A percentile compares a stretch with the other conserved stretches of the same genome.
These are phyloP conservation scores for Diversispora eburnea DNA, from an alignment of 192 early-diverging fungal species.

Conservation along the genomic window DNA sequence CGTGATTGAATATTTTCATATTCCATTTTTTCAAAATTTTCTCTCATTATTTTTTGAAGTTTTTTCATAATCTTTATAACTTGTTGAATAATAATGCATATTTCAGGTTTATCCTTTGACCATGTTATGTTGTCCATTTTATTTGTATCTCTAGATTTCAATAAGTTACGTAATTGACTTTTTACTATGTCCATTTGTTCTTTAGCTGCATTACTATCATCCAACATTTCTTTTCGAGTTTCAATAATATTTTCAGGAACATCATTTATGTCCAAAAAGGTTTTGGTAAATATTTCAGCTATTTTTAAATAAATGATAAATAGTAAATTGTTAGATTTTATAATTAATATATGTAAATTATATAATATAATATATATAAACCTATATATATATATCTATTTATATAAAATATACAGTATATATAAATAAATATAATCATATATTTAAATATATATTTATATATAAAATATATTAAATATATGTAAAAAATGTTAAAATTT, in stretches of 20 bases:
- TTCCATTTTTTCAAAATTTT: constrained; percentile 65
- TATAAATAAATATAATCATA: too few species aligned
- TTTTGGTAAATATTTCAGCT: constrained; percentile 64
- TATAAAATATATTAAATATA: too few species aligned
- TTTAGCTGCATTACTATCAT: constrained; percentile 93
- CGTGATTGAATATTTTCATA: constrained; percentile 61
- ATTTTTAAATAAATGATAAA: not conserved
- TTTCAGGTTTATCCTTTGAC: constrained; percentile 41
- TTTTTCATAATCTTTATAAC: constrained; percentile 64
- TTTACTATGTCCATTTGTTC: constrained; percentile 90
- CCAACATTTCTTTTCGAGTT: constrained; percentile 87
- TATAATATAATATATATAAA: too few species aligned
- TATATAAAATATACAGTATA: too few species aligned
- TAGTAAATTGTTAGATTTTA: not conserved
- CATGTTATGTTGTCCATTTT: constrained; percentile 35
- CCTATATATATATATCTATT: too few species aligned
- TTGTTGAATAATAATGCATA: constrained; percentile 54
- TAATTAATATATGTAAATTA: too few species aligned
- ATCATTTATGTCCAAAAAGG: constrained; percentile 58
- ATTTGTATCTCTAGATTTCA: constrained; percentile 38
- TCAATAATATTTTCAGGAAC: constrained; percentile 60
- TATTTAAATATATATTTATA: too few species aligned
- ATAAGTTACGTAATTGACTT: constrained; percentile 52
- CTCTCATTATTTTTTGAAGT: constrained; percentile 70
- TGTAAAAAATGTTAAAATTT: too few species aligned